A percentile compares a stretch with the other conserved stretches of the same genome.
These are phyloP conservation scores for Rhypophila decipiens DNA, from an alignment of 495 filamentous ascomycete genomes.

Conservation along the genomic window DNA sequence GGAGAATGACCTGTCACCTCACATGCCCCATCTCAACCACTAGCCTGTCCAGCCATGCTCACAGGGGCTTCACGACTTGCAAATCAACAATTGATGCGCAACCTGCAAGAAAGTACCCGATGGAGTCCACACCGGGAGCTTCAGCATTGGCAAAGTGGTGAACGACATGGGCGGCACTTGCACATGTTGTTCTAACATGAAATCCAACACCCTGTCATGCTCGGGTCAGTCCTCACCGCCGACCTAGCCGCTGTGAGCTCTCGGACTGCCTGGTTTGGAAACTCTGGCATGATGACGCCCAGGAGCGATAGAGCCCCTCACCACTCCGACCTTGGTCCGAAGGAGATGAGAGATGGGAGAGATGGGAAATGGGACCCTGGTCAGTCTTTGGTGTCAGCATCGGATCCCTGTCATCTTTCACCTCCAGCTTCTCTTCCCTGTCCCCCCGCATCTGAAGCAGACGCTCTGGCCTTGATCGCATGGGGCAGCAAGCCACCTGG, in stretches of 20 bases:
- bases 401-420: constrained; percentile 17
- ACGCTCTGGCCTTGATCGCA: constrained; percentile 15
- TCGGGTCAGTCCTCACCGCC: neutral
- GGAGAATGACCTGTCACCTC: too few relatives aligned
- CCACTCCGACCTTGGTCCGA: neutral
- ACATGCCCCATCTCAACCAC: too few relatives aligned
- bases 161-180: neutral
- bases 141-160: too few relatives aligned
- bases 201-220: neutral
- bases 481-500: constrained; percentile 13
- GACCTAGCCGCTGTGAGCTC: neutral
- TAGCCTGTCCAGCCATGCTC: too few relatives aligned
- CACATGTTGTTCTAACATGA: neutral
- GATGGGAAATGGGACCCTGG: constrained; percentile 8
- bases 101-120: too few relatives aligned
- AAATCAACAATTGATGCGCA: too few relatives aligned
- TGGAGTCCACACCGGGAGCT: too few relatives aligned
- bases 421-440: constrained; percentile 4
- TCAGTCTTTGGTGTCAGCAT: constrained; percentile 7
- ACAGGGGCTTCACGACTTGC: too few relatives aligned
- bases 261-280: neutral
- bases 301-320: neutral
- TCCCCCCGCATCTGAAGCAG: constrained; percentile 20
- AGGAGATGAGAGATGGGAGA: neutral
- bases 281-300: neutral